Evolutionary conservation across 2,329 filamentous ascomycete species (phyloP).

Genomic region (Epichloe amarillans): DNA sequence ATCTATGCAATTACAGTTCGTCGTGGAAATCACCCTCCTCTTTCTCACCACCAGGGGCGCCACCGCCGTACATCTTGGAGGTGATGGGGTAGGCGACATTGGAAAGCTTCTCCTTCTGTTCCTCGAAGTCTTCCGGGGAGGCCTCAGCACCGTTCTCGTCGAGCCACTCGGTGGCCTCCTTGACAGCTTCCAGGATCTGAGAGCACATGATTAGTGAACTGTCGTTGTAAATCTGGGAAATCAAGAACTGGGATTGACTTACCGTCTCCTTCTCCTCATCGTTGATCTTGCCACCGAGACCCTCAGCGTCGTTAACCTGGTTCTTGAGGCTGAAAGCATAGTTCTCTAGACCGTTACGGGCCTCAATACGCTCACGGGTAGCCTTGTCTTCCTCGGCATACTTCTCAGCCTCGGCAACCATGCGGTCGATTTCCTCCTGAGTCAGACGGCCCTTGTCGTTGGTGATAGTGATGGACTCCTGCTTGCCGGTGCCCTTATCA

Average conservation of each 20-base stretch:
- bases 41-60: conserved; percentile 41
- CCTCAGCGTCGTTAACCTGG: conserved; percentile 94
- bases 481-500: conserved; percentile 97
- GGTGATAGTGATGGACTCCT: conserved; percentile 94
- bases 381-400: conserved; percentile 99
- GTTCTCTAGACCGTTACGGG: conserved; percentile 94
- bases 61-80: conserved; percentile 80
- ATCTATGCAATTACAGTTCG: conserved; percentile 54
- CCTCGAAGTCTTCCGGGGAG: conserved; percentile 87
- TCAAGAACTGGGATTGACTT: conserved; percentile 23
- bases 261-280: conserved; percentile 96
- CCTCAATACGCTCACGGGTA: conserved; percentile 90
- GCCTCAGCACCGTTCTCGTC: conserved; percentile 86
- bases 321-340: conserved; percentile 99
- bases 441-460: conserved; percentile 98
- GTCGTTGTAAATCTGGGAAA: neutral
- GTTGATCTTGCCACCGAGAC: conserved; percentile 94
- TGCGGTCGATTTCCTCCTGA: conserved; percentile 95
- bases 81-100: conserved; percentile 97
- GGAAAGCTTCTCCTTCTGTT: conserved; percentile 99
- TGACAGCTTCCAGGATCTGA: conserved; percentile 81
- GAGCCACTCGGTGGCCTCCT: conserved; percentile 94
- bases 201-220: conserved; percentile 24
- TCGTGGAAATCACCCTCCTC: conserved; percentile 66
- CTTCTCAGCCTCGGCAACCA: conserved; percentile 97